Evolutionary conservation across 805 yeast genomes (phyloP).

Genomic region (Starmera dryadoides): DNA sequence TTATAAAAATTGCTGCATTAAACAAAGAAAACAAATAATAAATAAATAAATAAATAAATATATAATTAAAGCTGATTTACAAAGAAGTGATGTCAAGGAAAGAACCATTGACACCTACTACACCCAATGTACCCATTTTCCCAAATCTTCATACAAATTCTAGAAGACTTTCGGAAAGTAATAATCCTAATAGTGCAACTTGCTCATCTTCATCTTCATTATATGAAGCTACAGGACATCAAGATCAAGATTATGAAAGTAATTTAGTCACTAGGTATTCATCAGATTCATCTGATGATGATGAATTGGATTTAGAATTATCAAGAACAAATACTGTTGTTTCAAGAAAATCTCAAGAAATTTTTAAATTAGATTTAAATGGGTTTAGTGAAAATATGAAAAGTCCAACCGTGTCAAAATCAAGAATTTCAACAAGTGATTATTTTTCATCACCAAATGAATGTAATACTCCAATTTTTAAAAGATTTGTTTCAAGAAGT

Average conservation of each 20-base stretch:
- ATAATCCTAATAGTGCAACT: neutral
- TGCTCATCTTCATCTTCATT: conserved; percentile 1
- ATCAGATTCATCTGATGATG: neutral
- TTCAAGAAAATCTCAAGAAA: neutral
- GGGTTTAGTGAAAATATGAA: neutral
- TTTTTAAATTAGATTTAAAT: neutral
- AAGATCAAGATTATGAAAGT: neutral
- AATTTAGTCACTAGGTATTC: neutral
- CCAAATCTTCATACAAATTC: neutral
- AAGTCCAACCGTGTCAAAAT: neutral
- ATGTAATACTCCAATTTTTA: conserved; percentile 17
- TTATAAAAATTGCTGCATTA: no score
- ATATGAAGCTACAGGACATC: neutral
- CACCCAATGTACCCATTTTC: neutral
- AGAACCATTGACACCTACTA: neutral
- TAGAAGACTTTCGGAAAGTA: neutral
- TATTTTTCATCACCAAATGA: conserved; percentile 12
- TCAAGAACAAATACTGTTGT: neutral
- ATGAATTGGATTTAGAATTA: neutral
- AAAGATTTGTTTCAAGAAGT: conserved; percentile 17
- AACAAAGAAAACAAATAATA: no score
- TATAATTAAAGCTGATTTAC: no score
- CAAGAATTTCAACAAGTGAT: neutral
- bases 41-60: no score
- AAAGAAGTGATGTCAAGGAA: no score